Evolutionary conservation across 371 early-diverging fungal species (phyloP), one percentile per base, ranked within the genome.

Genomic region (Mortierella sp.): DNA sequence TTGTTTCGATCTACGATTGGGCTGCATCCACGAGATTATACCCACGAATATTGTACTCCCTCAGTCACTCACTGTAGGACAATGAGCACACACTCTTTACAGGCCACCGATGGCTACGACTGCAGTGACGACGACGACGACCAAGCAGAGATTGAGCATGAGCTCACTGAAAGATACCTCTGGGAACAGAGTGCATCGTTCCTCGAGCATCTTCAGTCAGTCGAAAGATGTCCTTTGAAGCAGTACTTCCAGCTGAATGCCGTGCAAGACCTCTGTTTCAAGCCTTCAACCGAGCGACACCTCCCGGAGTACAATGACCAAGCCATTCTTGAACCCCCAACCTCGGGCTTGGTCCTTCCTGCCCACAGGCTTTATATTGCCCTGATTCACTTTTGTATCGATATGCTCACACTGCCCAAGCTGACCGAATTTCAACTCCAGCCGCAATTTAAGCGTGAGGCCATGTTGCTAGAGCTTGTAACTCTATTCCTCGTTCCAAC

Each of bases 401-500:
- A 80, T 58, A 72, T 80, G 75, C 54, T 80, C 51, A 80, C 80
- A 1, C 40, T 80, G 1, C 72, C 75, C 14, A 39, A 64, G 22
- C 63, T 72, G 12, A 40, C 37, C 26, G 68, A 66, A 32, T 80
- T 80, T 43, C 80, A 80, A 37, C 61, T 35, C 6, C 63, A 60
- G 16, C 26, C 40, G 5, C 59, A 57, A 18, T 75, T 72, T 60
- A 68, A 66, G 51, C 65, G 52, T 9, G 80, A 80, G 58, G 37
- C 20, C 22, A 54, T 75, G 65, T 20, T 72, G 32, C 58, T 80
- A 16, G 64, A 80, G 22, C 59, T 80, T 5, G 72, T 80, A 1
- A 37, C 57, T 4, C 54, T 80, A n/a, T 80, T 80, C 60, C 55
- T 80, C 35, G 68, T 80, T 37, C 80, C 80, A 1, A 80, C 80